Conservation (phyloP, 2,329 filamentous ascomycete genomes). For the Rhinocladiella similis region DNA sequence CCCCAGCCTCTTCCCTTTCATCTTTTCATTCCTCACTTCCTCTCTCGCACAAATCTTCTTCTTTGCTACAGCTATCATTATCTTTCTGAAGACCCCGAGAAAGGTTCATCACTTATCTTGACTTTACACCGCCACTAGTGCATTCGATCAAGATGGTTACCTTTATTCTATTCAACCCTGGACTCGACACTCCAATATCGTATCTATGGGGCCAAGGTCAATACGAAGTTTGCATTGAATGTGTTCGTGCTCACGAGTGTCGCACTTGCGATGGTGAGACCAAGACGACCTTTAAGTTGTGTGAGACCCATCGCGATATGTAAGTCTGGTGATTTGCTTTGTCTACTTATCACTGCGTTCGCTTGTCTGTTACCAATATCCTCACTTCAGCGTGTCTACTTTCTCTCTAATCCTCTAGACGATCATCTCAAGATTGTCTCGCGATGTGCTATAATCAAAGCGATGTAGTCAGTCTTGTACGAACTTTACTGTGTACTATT, state of each 20-base stretch:
- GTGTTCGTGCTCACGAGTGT: constrained; percentile 18
- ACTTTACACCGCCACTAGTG: not conserved
- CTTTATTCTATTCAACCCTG: constrained; percentile 7
- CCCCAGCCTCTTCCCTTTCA: not conserved
- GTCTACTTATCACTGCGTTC: not conserved
- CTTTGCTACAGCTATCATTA: not conserved
- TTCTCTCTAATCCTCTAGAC: too few relatives aligned
- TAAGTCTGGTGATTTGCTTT: constrained; percentile 8
- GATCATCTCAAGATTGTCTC: too few relatives aligned
- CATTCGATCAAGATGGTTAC: constrained; percentile 12
- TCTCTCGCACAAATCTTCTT: not conserved
- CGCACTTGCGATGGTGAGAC: constrained; percentile 21
- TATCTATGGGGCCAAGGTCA: constrained; percentile 13
- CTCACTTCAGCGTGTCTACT: too few relatives aligned
- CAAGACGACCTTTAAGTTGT: constrained; percentile 14
- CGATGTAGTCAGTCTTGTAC: too few relatives aligned
- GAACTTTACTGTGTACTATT: too few relatives aligned
- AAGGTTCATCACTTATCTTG: not conserved
- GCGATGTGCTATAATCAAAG: too few relatives aligned
- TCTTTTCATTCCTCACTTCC: not conserved
- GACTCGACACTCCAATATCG: constrained; percentile 3
- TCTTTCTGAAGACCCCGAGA: not conserved
- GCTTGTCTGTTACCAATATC: not conserved
- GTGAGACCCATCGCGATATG: constrained; percentile 12
- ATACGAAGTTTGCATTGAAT: constrained; percentile 16